These are phyloP conservation scores for Suillus occidentalis DNA, from an alignment of 768 basidiomycete genomes.

Conservation along the genomic window DNA sequence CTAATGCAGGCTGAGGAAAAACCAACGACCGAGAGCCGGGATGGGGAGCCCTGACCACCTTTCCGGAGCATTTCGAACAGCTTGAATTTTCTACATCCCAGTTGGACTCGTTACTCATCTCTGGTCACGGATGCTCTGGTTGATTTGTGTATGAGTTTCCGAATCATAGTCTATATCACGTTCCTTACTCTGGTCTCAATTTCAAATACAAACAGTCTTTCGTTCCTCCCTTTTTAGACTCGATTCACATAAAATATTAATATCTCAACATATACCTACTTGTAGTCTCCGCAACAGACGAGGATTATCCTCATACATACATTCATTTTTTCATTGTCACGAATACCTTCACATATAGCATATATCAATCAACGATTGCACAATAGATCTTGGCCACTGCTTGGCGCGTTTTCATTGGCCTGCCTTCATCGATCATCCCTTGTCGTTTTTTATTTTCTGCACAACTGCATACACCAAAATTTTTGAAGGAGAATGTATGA, in stretches of 20 bases:
- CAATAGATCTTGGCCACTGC: neutral
- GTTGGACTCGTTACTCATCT: conserved; percentile 8
- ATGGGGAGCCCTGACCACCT: neutral
- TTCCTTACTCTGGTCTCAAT: neutral
- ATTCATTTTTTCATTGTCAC: neutral
- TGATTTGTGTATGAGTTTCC: neutral
- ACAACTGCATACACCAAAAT: too few relatives aligned
- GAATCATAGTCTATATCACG: neutral
- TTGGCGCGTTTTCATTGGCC: neutral
- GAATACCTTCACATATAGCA: neutral
- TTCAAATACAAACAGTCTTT: neutral
- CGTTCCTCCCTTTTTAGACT: conserved; percentile 4
- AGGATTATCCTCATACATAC: neutral
- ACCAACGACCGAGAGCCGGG: neutral
- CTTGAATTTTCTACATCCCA: neutral
- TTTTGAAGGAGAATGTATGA: too few relatives aligned
- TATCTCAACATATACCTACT: neutral
- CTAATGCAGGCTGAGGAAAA: conserved; percentile 12
- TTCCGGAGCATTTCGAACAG: neutral
- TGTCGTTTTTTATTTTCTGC: too few relatives aligned
- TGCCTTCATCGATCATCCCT: too few relatives aligned
- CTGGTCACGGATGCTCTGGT: conserved; percentile 8
- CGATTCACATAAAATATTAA: neutral
- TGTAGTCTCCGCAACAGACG: neutral
- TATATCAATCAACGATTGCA: neutral